Evolutionary conservation across 495 filamentous ascomycete species (phyloP).

Genomic region (Halenospora varia): DNA sequence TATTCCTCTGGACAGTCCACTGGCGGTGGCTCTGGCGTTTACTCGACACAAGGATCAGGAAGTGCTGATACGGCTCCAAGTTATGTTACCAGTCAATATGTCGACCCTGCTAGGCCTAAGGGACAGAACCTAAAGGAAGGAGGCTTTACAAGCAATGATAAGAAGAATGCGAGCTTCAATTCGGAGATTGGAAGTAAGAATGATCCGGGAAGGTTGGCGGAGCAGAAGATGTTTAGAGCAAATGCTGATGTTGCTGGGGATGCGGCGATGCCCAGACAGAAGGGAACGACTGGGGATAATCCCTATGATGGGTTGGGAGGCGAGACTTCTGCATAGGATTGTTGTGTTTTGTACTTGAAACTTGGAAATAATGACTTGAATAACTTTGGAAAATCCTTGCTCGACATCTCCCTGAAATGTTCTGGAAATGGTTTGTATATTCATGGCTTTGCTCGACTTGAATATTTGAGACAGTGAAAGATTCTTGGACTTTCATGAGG

Average conservation of each 20-base stretch:
- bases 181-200: slow-evolving; percentile 55
- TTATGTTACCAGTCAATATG: slow-evolving; percentile 38
- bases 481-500: too few relatives aligned
- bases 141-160: slow-evolving; percentile 41
- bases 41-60: too few relatives aligned
- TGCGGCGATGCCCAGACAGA: slow-evolving; percentile 35
- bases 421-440: too few relatives aligned
- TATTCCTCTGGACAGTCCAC: slow-evolving; percentile 27
- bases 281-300: slow-evolving; percentile 32
- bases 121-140: slow-evolving; percentile 54
- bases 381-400: too few relatives aligned
- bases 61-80: slow-evolving; percentile 34
- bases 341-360: background rate
- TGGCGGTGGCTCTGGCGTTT: too few relatives aligned
- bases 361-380: background rate
- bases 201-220: slow-evolving; percentile 57
- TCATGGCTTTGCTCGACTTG: too few relatives aligned
- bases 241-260: slow-evolving; percentile 26
- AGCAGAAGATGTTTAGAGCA: slow-evolving; percentile 41
- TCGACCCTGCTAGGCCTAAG: slow-evolving; percentile 37
- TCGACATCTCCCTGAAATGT: too few relatives aligned
- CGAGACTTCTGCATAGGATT: slow-evolving; percentile 27
- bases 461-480: too few relatives aligned
- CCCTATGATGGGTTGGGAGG: slow-evolving; percentile 39
- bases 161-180: slow-evolving; percentile 55